Base-by-base conservation (phyloP, 1,139 yeast genomes). In the Taiozyma sp. region DNA sequence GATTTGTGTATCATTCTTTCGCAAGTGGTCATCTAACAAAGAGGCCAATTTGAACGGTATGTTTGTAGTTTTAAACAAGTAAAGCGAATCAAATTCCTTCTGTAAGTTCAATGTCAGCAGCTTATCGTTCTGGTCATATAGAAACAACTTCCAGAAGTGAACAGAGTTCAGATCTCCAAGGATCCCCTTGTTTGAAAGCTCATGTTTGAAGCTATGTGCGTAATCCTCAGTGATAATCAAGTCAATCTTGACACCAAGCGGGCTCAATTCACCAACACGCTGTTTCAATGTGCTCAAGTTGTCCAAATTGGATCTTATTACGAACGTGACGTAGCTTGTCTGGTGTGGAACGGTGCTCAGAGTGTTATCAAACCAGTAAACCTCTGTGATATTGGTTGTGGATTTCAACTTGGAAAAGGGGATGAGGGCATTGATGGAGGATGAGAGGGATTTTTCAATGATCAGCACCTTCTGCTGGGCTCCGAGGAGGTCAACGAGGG, bases 361-460 rank as follows among this genome's bases (percentile, higher is more conserved):
- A 1, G 52, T 42, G 35, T 69, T 70, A 43, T 68, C 71, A 21
- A 87, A 71, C 87, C 90, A 85, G 24, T 80, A 71, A 22, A 85
- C 79, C 54, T 76, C 76, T 32, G 74, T 77, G 48, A 88, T 81
- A 47, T 83, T 71, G 10, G 81, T 87, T 48, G 71, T 72, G 47
- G 75, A 75, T 60, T 81, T 79, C 46, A 86, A 72, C 22, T 69
- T 67, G 53, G 77, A 74, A 65, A 86, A 87, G 4, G 85, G 79
- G 4, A 86, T 78, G 47, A 87, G 69, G 42, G 73, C 71, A 60
- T 88, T 83, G 53, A 88, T 71, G 6, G 79, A 63, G 1, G 81
- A 71, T 6, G 88, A 75, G 35, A 87, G 64, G 6, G 70, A 61
- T 41, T 74, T 73, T 57, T 87, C 89, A 3, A 87, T 71, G 5